These are phyloP conservation scores for Huntiella decipiens DNA, from an alignment of 2,329 filamentous ascomycete species.

Conservation along the genomic window DNA sequence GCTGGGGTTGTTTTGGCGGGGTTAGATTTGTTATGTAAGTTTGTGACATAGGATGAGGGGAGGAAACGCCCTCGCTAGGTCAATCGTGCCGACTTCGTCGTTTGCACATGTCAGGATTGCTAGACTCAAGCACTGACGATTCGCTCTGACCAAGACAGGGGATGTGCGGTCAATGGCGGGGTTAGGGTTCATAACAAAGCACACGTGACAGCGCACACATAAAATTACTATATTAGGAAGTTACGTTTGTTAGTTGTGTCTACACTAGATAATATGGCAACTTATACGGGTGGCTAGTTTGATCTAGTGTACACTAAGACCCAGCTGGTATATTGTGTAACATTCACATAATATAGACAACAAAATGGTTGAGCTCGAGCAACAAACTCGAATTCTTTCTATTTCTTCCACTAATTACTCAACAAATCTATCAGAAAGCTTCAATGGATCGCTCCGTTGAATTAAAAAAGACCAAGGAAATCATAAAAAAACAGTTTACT, in stretches of 20 bases:
- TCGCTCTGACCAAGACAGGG: background rate
- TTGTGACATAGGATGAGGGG: too few relatives aligned
- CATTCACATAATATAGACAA: background rate
- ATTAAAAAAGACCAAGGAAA: slow-evolving; percentile 1
- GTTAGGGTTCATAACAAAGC: background rate
- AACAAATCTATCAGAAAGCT: background rate
- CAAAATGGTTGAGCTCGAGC: background rate
- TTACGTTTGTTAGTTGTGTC: too few relatives aligned
- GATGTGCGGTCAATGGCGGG: too few relatives aligned
- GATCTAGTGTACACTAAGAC: too few relatives aligned
- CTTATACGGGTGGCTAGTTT: too few relatives aligned
- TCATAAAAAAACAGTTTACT: background rate
- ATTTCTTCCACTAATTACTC: background rate
- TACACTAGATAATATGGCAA: too few relatives aligned
- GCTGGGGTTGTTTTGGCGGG: background rate
- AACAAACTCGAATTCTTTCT: background rate
- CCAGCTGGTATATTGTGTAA: background rate
- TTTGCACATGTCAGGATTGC: background rate
- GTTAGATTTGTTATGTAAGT: background rate
- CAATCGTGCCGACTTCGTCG: background rate
- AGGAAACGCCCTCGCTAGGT: too few relatives aligned
- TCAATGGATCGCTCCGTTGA: background rate
- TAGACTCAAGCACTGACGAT: background rate
- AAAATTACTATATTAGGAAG: too few relatives aligned
- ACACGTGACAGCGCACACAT: too few relatives aligned